phyloP scores from a whole-genome alignment of 2,329 filamentous ascomycete species.

The Ascosphaera acerosa region DNA sequence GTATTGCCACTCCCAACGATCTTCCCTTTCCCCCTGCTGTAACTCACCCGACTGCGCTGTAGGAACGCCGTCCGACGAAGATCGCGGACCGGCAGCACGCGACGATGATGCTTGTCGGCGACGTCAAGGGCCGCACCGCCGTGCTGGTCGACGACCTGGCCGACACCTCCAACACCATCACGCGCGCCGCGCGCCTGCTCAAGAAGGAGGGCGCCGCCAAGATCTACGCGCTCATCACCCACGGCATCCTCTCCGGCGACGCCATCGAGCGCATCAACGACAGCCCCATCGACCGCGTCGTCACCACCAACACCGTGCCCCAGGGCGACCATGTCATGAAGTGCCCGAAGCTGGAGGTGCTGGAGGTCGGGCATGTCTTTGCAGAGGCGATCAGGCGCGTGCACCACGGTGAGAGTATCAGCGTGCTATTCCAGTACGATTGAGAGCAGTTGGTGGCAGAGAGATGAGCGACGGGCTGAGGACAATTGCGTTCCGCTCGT shows the following conservation, averaged over 20 bases:
- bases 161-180: constrained; percentile 90
- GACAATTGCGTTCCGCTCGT: no score
- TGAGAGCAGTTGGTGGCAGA: no score
- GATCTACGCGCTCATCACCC: constrained; percentile 93
- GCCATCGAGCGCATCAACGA: constrained; percentile 76
- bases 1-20: constrained; percentile 46
- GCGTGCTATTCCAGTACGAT: neutral
- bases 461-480: no score
- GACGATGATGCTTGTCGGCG: constrained; percentile 89
- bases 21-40: constrained; percentile 3
- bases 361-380: constrained; percentile 70
- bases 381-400: constrained; percentile 87
- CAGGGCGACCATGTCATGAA: constrained; percentile 49
- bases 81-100: constrained; percentile 58
- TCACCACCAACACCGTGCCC: constrained; percentile 94
- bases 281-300: constrained; percentile 62
- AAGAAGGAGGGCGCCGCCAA: constrained; percentile 79
- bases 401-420: constrained; percentile 55
- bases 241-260: constrained; percentile 79
- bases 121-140: constrained; percentile 67
- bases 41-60: constrained; percentile 3
- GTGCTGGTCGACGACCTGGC: constrained; percentile 99
- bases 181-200: constrained; percentile 87
- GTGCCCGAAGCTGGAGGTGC: constrained; percentile 60
- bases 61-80: constrained; percentile 73